Percentiles rank a stretch among this genome's conserved stretches.
phyloP scores from a whole-genome alignment of 495 filamentous ascomycete species.

The Xylaria curta region DNA sequence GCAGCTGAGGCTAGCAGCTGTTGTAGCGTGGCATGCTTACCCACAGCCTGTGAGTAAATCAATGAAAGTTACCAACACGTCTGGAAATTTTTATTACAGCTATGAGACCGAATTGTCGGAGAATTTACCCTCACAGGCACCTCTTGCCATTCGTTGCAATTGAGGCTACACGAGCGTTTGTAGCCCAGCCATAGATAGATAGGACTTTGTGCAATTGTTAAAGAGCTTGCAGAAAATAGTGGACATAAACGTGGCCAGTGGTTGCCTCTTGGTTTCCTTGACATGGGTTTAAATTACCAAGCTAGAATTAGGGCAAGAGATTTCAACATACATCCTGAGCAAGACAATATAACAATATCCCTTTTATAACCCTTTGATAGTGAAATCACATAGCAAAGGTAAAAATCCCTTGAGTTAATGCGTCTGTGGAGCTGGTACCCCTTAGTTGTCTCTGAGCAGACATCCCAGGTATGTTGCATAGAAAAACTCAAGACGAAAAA shows the following conservation, averaged over 20 bases:
- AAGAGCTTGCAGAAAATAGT: conserved; percentile 31
- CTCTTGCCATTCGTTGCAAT: background rate
- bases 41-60: background rate
- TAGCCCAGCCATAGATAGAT: background rate
- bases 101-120: background rate
- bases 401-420: background rate
- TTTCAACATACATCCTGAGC: background rate
- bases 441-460: background rate
- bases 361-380: background rate
- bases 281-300: conserved; percentile 15
- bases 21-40: background rate
- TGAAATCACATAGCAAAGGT: background rate
- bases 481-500: background rate
- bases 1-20: background rate
- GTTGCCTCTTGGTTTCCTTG: conserved; percentile 1
- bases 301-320: background rate
- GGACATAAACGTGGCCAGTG: background rate
- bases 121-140: background rate
- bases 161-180: too few species aligned
- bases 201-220: conserved; percentile 6
- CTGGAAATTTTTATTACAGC: background rate
- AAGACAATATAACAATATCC: background rate
- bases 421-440: background rate
- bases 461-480: background rate
- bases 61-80: background rate